Conservation (phyloP, 2,329 filamentous ascomycete species). For the Verruconis gallopava region DNA sequence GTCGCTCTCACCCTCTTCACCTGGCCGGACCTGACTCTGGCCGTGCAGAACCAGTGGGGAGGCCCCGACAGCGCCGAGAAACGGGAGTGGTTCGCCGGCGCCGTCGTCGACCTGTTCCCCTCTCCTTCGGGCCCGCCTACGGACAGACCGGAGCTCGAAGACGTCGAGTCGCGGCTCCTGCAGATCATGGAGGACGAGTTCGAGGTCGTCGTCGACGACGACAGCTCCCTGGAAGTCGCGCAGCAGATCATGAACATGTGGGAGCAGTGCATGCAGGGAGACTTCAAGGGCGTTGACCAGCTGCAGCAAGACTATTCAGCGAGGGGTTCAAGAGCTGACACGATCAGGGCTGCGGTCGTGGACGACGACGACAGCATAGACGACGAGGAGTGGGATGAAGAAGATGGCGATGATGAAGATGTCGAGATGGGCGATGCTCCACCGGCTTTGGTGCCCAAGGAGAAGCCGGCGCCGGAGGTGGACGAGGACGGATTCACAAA, state of each 20-base stretch:
- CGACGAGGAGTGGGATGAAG: conserved; percentile 8
- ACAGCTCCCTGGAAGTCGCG: conserved; percentile 64
- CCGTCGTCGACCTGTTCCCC: conserved; percentile 65
- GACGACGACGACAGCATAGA: conserved; percentile 11
- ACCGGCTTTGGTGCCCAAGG: conserved; percentile 18
- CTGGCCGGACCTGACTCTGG: conserved; percentile 79
- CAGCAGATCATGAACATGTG: conserved; percentile 56
- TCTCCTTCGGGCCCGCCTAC: conserved; percentile 27
- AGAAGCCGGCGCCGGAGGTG: conserved; percentile 24
- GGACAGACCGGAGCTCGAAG: conserved; percentile 60
- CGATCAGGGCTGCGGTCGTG: conserved; percentile 10
- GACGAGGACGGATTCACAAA: conserved; percentile 31
- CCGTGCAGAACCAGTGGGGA: conserved; percentile 79
- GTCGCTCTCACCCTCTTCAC: conserved; percentile 74
- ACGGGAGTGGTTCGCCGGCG: conserved; percentile 91
- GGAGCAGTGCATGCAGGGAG: conserved; percentile 49
- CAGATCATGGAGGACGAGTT: conserved; percentile 96
- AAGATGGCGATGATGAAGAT: conserved; percentile 12
- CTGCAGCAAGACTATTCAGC: conserved; percentile 48
- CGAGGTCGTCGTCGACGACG: conserved; percentile 83
- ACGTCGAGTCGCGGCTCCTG: conserved; percentile 72
- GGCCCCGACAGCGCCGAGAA: conserved; percentile 74
- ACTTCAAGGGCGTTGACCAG: conserved; percentile 50
- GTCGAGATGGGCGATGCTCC: conserved; percentile 15
- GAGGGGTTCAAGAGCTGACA: conserved; percentile 47